These are phyloP conservation scores for Peterozyma xylosa DNA, from an alignment of 805 yeast genomes.

Conservation along the genomic window DNA sequence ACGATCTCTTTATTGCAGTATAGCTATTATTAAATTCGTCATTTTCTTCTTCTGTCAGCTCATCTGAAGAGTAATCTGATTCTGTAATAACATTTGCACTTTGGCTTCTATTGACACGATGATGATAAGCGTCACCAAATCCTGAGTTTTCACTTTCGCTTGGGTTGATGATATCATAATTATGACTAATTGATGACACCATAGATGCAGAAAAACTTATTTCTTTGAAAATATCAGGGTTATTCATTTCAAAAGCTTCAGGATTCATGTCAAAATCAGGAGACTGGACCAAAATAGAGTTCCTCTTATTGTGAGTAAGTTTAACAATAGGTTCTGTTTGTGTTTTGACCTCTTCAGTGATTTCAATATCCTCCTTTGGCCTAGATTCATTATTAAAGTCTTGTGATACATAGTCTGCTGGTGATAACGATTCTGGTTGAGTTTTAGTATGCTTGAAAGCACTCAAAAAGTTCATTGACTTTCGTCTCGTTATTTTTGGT, in stretches of 20 bases:
- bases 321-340: not conserved
- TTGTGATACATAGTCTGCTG: not conserved
- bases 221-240: constrained; percentile 1
- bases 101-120: too few species aligned
- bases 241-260: not conserved
- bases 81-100: not conserved
- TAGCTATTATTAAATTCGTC: constrained; percentile 7
- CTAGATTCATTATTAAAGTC: not conserved
- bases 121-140: too few species aligned
- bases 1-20: constrained; percentile 5
- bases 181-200: constrained; percentile 8
- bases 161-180: constrained; percentile 3
- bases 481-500: constrained; percentile 1
- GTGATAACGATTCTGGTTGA: not conserved
- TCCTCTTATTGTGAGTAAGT: not conserved
- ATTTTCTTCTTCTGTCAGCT: not conserved
- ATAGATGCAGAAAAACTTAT: constrained; percentile 7
- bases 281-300: constrained; percentile 6
- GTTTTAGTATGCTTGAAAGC: constrained; percentile 6
- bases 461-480: constrained; percentile 2
- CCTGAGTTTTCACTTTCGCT: not conserved
- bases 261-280: constrained; percentile 1
- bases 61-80: not conserved
- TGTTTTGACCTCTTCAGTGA: not conserved
- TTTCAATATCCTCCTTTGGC: not conserved